These are phyloP conservation scores for Aureobasidium sp. DNA, from an alignment of 2,329 filamentous ascomycete species.

Conservation along the genomic window DNA sequence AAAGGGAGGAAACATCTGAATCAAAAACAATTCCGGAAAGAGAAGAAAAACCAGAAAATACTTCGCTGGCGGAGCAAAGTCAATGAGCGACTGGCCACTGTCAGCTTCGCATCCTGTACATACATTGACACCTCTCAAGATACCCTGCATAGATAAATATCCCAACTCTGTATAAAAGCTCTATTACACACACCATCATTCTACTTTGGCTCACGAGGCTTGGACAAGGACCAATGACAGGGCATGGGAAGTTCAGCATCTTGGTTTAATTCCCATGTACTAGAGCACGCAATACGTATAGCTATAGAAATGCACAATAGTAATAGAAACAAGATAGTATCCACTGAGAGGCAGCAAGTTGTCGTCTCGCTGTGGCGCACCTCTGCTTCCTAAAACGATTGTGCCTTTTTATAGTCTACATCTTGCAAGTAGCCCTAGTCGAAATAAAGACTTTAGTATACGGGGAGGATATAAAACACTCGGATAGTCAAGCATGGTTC, in stretches of 20 bases:
- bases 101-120: not conserved
- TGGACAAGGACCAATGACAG: not conserved
- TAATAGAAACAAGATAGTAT: no score
- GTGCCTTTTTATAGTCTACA: no score
- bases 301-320: no score
- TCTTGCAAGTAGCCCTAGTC: no score
- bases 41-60: not conserved
- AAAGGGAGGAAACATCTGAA: not conserved
- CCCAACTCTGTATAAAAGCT: constrained; percentile 1
- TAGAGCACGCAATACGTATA: no score
- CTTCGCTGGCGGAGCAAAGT: not conserved
- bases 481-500: not conserved
- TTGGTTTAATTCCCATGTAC: no score
- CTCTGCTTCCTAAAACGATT: no score
- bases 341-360: no score
- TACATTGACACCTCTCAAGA: constrained; percentile 7
- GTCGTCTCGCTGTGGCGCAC: no score
- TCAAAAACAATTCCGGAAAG: not conserved
- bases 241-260: not conserved
- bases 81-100: not conserved
- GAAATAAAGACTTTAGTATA: no score
- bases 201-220: not conserved
- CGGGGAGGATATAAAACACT: not conserved
- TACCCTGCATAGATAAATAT: constrained; percentile 3
- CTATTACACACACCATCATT: not conserved